phyloP scores from a whole-genome alignment of 805 yeast genomes.

The Metschnikowia amazonensis region DNA sequence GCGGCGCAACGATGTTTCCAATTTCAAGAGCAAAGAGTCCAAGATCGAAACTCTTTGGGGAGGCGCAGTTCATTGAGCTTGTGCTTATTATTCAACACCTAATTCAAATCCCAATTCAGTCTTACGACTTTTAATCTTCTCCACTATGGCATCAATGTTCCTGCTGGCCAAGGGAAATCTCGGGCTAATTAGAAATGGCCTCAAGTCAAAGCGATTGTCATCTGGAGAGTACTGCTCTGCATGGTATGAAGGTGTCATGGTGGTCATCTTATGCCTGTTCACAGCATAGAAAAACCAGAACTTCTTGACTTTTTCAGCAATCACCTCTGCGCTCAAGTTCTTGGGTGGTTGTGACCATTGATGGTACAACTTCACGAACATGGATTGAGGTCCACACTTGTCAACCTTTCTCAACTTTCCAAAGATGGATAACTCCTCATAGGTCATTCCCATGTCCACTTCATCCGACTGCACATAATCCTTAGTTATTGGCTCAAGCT shows the following conservation, averaged over 20 bases:
- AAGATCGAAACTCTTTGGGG: conserved; percentile 39
- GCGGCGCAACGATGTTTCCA: conserved; percentile 41
- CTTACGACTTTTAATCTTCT: conserved; percentile 44
- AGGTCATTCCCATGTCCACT: conserved; percentile 97
- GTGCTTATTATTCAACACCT: conserved; percentile 3
- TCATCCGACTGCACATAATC: conserved; percentile 94
- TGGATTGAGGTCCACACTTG: conserved; percentile 94
- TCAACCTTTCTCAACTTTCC: conserved; percentile 89
- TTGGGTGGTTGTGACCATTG: conserved; percentile 77
- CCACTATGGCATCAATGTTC: conserved; percentile 79
- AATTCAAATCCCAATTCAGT: conserved; percentile 9
- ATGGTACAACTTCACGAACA: conserved; percentile 86
- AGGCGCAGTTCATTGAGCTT: conserved; percentile 16
- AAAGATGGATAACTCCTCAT: conserved; percentile 86
- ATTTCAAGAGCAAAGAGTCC: conserved; percentile 27
- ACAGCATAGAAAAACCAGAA: conserved; percentile 93
- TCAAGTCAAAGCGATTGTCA: conserved; percentile 90
- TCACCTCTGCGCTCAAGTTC: conserved; percentile 71
- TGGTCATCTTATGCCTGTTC: conserved; percentile 95
- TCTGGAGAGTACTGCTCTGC: conserved; percentile 99
- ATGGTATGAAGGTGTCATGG: conserved; percentile 95
- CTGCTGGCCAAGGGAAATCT: conserved; percentile 84
- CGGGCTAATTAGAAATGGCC: conserved; percentile 94
- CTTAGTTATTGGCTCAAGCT: conserved; percentile 91
- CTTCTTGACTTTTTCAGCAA: conserved; percentile 87